Percentiles rank a stretch among this genome's conserved stretches.
Evolutionary conservation across 495 filamentous ascomycete species (phyloP).

Genomic region (Neurospora terricola): DNA sequence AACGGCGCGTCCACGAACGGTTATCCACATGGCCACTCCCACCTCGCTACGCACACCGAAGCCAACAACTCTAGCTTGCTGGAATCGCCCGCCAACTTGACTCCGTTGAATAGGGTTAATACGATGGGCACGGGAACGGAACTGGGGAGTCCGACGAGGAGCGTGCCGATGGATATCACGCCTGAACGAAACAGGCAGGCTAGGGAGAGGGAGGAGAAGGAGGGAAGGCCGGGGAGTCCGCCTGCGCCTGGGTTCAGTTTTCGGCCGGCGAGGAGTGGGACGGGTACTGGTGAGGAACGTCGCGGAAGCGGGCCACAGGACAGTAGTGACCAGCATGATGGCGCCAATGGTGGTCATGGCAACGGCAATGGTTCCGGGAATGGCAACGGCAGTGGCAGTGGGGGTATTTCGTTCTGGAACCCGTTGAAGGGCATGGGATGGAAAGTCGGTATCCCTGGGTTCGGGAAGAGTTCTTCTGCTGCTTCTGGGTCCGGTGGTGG

Average conservation of each 20-base stretch:
- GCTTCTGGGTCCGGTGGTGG: no score
- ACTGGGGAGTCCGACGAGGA: neutral
- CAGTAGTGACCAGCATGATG: no score
- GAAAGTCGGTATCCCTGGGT: neutral
- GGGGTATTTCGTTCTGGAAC: conserved; percentile 18
- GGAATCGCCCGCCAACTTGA: neutral
- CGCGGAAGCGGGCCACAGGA: conserved; percentile 19
- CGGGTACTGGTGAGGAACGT: conserved; percentile 12
- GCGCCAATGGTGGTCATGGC: neutral
- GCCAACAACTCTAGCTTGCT: neutral
- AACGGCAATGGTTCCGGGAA: neutral
- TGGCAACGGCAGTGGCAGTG: neutral
- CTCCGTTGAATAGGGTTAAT: neutral
- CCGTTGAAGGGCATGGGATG: conserved; percentile 2
- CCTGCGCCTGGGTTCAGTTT: neutral
- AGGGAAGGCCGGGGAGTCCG: neutral
- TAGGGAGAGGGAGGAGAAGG: neutral
- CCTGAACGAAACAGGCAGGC: neutral
- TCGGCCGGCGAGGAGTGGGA: neutral
- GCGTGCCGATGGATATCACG: neutral
- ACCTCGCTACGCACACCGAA: neutral
- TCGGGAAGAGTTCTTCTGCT: neutral
- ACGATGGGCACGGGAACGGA: neutral
- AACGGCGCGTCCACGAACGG: neutral
- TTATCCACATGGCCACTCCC: neutral